Evolutionary conservation across 257 asterid species (phyloP).

Genomic region (Ocimum tenuiflorum): DNA sequence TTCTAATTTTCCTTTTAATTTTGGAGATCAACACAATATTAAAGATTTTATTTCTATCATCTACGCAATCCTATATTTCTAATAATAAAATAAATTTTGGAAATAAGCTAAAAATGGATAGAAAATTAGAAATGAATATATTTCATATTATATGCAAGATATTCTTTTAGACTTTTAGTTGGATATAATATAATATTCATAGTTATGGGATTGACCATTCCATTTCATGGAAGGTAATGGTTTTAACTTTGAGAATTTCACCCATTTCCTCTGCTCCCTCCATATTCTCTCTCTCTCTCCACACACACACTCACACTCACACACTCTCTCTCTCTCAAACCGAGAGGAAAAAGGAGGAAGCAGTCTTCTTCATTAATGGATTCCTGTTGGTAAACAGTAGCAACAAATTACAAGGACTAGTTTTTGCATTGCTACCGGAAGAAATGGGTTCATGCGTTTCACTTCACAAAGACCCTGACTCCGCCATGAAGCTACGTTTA

Average conservation of each 20-base stretch:
- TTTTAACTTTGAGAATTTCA: not conserved
- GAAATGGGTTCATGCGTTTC: conserved; percentile 37
- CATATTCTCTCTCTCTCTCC: conserved; percentile 8
- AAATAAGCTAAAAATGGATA: too few species aligned
- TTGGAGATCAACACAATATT: too few species aligned
- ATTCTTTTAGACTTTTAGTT: too few species aligned
- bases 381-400: not conserved
- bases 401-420: not conserved
- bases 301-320: conserved; percentile 22
- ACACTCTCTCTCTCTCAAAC: conserved; percentile 6
- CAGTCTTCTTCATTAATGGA: not conserved
- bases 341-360: not conserved
- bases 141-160: too few species aligned
- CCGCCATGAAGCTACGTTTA: conserved; percentile 36
- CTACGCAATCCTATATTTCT: too few species aligned
- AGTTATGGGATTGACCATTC: not conserved
- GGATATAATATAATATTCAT: not conserved
- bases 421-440: not conserved
- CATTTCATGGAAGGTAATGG: not conserved
- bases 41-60: too few species aligned
- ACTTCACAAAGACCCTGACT: conserved; percentile 22
- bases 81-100: too few species aligned
- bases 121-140: too few species aligned
- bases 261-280: not conserved
- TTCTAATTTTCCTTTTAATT: too few species aligned